Percentiles rank a stretch among this genome's conserved stretches.
These are phyloP conservation scores for Clarkia xantiana DNA, from an alignment of 345 rosid genomes.

Conservation along the genomic window DNA sequence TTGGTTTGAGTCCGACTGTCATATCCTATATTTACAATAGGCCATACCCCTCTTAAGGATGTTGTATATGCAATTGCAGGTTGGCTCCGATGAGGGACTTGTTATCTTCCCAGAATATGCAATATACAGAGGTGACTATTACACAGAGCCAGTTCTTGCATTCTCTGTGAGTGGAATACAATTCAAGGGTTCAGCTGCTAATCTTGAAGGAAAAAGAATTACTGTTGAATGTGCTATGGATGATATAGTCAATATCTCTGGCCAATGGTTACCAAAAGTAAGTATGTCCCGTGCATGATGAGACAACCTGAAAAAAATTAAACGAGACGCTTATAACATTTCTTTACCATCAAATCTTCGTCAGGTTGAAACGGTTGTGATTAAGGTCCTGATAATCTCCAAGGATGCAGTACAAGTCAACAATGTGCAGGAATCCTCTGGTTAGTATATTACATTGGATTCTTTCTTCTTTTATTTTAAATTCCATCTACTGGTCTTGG, in stretches of 20 bases:
- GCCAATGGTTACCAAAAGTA: constrained; percentile 56
- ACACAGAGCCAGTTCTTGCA: constrained; percentile 27
- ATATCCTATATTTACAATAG: constrained; percentile 7
- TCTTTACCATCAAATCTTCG: constrained; percentile 1
- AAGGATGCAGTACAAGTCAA: constrained; percentile 26
- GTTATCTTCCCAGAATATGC: constrained; percentile 47
- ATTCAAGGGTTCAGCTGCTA: constrained; percentile 23
- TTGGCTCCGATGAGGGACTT: constrained; percentile 23
- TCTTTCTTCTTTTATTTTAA: neutral
- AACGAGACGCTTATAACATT: too few species aligned
- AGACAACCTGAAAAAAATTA: too few species aligned
- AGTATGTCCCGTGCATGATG: constrained; percentile 16
- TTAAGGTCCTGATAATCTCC: constrained; percentile 36
- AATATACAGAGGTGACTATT: constrained; percentile 26
- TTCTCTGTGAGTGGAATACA: constrained; percentile 46
- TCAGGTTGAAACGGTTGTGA: constrained; percentile 45
- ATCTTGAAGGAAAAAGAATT: constrained; percentile 24
- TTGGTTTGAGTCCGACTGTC: neutral
- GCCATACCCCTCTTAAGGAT: constrained; percentile 4
- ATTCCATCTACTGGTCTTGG: neutral
- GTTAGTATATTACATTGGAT: constrained; percentile 17
- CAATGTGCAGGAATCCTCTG: constrained; percentile 25
- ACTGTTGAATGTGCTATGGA: constrained; percentile 47
- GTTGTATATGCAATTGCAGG: constrained; percentile 35
- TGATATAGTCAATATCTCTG: constrained; percentile 49